Conservation (phyloP, 768 basidiomycete genomes). For the Panaeolus papilionaceus region DNA sequence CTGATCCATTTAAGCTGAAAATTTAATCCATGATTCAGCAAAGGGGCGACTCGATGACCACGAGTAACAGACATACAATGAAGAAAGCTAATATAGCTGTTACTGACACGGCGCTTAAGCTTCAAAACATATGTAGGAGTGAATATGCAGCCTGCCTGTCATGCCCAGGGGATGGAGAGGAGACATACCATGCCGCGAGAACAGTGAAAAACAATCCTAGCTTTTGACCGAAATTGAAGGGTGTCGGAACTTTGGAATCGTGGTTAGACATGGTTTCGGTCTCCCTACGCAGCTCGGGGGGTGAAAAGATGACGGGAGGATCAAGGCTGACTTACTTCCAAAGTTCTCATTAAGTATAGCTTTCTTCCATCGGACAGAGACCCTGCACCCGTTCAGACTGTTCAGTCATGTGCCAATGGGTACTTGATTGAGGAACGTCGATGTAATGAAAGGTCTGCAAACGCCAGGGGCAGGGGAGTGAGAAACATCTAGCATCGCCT, state of each 20-base stretch:
- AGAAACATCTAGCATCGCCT: too few relatives aligned
- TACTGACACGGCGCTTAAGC: neutral
- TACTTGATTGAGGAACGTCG: neutral
- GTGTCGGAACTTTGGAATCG: neutral
- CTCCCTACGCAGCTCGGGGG: too few relatives aligned
- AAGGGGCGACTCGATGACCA: neutral
- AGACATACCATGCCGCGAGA: neutral
- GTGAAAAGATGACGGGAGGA: neutral
- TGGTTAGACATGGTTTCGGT: neutral
- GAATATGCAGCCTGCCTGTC: neutral
- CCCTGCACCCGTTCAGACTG: neutral
- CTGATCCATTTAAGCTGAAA: slow-evolving; percentile 28
- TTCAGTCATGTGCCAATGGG: neutral
- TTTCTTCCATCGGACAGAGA: neutral
- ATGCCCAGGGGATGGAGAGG: neutral
- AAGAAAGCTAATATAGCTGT: neutral
- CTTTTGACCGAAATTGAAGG: neutral
- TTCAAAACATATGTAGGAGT: neutral
- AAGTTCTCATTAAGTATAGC: neutral
- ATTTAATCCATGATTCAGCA: neutral
- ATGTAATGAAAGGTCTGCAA: too few relatives aligned
- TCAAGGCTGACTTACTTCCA: neutral
- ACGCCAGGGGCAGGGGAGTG: too few relatives aligned
- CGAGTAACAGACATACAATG: neutral
- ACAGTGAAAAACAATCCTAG: neutral